Base-by-base conservation (phyloP, 2,329 filamentous ascomycete genomes). In the Botrytis sinoallii region DNA sequence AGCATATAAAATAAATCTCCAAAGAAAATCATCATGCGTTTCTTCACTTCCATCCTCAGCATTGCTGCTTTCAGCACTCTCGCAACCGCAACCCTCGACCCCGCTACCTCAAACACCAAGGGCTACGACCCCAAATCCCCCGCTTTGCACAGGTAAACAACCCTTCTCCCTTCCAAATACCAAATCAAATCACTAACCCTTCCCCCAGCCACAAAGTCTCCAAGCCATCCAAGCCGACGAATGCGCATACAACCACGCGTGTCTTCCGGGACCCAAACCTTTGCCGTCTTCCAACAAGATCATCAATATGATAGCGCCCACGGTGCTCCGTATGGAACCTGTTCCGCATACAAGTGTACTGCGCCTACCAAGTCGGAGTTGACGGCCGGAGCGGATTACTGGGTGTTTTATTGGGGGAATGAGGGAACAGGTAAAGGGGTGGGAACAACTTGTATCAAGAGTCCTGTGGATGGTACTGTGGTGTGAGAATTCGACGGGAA, bases 221-320 rank as follows among this genome's bases (percentile, higher is more conserved):
- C 40, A 25, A 1, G 52, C 64, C 7, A 72, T 72, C 40, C 71
- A 72, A 68, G 71, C 71, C 63, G 71, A 63, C 42, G 71, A 72
- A 40, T 72, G 71, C 32, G 48, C 71, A 6, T 35, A 71, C 70
- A 71, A 71, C 44, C 44, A 71, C 64, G 3, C 71, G 71, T 6
- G 52, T 60, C 29, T 9, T 9, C 52, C 38, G 52, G 61, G 3
- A 22, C 29, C 0, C 64, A 72, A 60, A 72, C 71, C 63, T 72
- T 72, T 29, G 71, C 71, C 63, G 71, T 72, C 63, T 72, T 72
- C 63, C 0, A 59, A 6, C 18, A 20, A n/a, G 64, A 68, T 4
- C 46, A 72, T 22, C 14, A 67, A 59, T 68, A 68, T 35, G 71
- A 68, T 8, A 14, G 2, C 3, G 4, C 22, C 3, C 48, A 72